Conservation (phyloP, 75 land plant genomes). For the Ceratopteris richardii region DNA sequence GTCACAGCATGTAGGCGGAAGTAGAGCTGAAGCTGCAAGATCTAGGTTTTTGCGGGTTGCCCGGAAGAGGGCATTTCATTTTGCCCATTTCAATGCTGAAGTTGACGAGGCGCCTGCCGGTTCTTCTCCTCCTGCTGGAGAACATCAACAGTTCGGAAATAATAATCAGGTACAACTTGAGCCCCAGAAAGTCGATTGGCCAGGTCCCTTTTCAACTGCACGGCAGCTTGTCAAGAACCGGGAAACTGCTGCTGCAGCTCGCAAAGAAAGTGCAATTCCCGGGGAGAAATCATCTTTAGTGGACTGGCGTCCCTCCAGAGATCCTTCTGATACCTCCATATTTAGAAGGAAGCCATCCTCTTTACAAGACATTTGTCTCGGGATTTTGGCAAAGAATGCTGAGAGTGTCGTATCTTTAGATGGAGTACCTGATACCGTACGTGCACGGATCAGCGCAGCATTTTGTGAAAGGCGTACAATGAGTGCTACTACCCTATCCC, state of each 20-base stretch:
- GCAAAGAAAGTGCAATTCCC: not conserved
- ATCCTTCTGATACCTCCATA: not conserved
- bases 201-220: slow-evolving; percentile 79
- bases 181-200: slow-evolving; percentile 47
- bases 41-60: slow-evolving; percentile 11
- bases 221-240: slow-evolving; percentile 48
- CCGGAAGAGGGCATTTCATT: slow-evolving; percentile 16
- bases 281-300: slow-evolving; percentile 3
- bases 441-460: slow-evolving; percentile 19
- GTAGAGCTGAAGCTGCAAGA: slow-evolving; percentile 5
- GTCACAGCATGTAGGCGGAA: not conserved
- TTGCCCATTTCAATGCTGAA: slow-evolving; percentile 13
- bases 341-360: slow-evolving; percentile 20
- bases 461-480: slow-evolving; percentile 47
- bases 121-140: not conserved
- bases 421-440: slow-evolving; percentile 42
- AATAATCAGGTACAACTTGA: not conserved
- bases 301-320: slow-evolving; percentile 24
- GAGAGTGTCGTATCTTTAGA: slow-evolving; percentile 52
- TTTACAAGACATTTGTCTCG: slow-evolving; percentile 29
- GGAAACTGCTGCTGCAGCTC: slow-evolving; percentile 18
- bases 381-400: slow-evolving; percentile 33
- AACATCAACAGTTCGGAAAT: not conserved
- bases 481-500: slow-evolving; percentile 24
- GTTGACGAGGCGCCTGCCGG: slow-evolving; percentile 9